Evolutionary conservation across 176 grass and related monocot species (phyloP).

Genomic region (Eleusine indica): DNA sequence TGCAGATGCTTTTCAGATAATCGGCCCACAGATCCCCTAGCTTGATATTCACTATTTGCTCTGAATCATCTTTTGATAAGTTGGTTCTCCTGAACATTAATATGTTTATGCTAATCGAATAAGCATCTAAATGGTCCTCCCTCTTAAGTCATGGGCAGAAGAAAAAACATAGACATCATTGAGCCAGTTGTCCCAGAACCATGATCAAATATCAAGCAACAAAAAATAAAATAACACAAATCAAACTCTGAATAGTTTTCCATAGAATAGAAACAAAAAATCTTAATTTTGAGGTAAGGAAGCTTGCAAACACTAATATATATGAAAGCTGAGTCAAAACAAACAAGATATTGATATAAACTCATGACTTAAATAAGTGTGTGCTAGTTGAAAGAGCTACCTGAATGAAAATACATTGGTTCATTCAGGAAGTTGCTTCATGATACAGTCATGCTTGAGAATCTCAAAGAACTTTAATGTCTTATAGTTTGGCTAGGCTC

Average conservation of each 20-base stretch:
- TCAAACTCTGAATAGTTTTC: not conserved
- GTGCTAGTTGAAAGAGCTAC: slow-evolving; percentile 33
- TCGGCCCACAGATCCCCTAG: not conserved
- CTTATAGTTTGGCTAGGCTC: slow-evolving; percentile 50
- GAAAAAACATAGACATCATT: not conserved
- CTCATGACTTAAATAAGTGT: slow-evolving; percentile 20
- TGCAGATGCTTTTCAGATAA: not conserved
- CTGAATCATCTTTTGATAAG: not conserved
- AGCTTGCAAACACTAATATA: slow-evolving; percentile 17
- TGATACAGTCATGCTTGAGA: slow-evolving; percentile 9
- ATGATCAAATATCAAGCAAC: not conserved
- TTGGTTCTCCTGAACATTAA: not conserved
- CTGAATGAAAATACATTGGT: slow-evolving; percentile 44
- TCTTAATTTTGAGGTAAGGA: slow-evolving; percentile 7
- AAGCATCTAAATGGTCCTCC: not conserved
- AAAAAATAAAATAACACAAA: not conserved
- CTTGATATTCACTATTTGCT: not conserved
- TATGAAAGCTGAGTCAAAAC: slow-evolving; percentile 10
- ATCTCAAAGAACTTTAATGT: slow-evolving; percentile 15
- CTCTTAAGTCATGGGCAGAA: not conserved
- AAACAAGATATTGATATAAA: slow-evolving; percentile 21
- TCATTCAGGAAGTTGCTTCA: slow-evolving; percentile 41
- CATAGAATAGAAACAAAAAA: slow-evolving; percentile 13
- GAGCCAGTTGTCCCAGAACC: not conserved
- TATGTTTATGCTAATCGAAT: not conserved